phyloP scores from a whole-genome alignment of 192 early-diverging fungal species.

The Coemansia sp. region DNA sequence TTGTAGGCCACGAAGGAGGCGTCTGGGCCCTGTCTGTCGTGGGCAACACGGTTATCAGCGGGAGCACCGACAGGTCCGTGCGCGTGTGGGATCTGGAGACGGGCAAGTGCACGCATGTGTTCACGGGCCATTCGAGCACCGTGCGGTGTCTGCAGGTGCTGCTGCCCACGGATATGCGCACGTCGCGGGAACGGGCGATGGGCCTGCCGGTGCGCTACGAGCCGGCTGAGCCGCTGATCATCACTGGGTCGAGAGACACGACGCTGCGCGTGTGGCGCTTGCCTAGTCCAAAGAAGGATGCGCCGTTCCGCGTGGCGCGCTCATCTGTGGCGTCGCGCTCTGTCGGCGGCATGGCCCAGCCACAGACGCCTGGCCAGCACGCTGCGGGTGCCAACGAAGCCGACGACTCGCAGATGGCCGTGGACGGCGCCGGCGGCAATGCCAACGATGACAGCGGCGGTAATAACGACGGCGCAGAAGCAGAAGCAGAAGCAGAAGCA shows the following conservation, averaged over 20 bases:
- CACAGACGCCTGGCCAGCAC: background rate
- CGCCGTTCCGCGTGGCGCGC: slow-evolving; percentile 42
- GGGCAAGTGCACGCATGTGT: slow-evolving; percentile 87
- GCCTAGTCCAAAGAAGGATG: slow-evolving; percentile 69
- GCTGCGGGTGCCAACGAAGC: background rate
- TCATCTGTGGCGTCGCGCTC: slow-evolving; percentile 17
- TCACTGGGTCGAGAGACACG: slow-evolving; percentile 93
- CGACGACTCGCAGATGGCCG: slow-evolving; percentile 5
- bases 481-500: too few relatives aligned
- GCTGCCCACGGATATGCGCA: slow-evolving; percentile 60
- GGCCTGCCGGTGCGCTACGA: slow-evolving; percentile 51
- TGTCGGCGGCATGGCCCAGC: background rate
- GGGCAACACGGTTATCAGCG: slow-evolving; percentile 84
- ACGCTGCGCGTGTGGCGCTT: slow-evolving; percentile 91
- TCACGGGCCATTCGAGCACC: slow-evolving; percentile 91
- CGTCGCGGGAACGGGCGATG: slow-evolving; percentile 34
- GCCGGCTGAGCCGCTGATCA: slow-evolving; percentile 75
- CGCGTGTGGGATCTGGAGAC: slow-evolving; percentile 94
- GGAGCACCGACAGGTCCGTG: slow-evolving; percentile 93
- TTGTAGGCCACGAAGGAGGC: slow-evolving; percentile 90
- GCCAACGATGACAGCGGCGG: background rate
- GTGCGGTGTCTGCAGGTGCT: slow-evolving; percentile 92
- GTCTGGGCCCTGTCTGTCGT: slow-evolving; percentile 97
- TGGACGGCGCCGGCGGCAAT: background rate
- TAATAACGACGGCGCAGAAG: background rate